phyloP scores from a whole-genome alignment of 73 alveolate genomes.

The Breviolum minutum region DNA sequence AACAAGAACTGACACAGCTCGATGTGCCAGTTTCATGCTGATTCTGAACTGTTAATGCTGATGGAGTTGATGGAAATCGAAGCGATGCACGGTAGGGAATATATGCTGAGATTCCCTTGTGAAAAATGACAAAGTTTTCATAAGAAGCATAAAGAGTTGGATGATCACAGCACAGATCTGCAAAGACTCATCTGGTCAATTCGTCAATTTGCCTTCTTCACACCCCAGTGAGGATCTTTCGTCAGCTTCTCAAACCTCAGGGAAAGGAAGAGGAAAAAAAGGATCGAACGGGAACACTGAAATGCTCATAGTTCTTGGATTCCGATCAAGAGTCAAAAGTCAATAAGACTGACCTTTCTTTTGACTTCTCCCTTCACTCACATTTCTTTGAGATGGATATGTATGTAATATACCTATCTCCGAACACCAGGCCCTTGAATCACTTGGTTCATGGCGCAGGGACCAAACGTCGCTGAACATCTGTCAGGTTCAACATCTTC shows the following conservation, averaged over 20 bases:
- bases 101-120: not conserved
- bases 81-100: too few relatives aligned
- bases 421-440: not conserved
- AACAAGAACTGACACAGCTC: too few relatives aligned
- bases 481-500: not conserved
- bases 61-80: too few relatives aligned
- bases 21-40: too few relatives aligned
- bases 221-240: slow-evolving; percentile 91
- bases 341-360: too few relatives aligned
- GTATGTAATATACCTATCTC: not conserved
- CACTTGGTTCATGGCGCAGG: slow-evolving; percentile 5
- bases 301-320: not conserved
- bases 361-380: too few relatives aligned
- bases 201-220: slow-evolving; percentile 30
- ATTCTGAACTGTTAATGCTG: too few relatives aligned
- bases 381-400: too few relatives aligned
- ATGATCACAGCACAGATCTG: too few relatives aligned
- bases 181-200: not conserved
- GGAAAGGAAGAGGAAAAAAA: not conserved
- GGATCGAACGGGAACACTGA: not conserved
- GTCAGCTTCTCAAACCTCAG: slow-evolving; percentile 84
- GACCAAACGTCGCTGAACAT: slow-evolving; percentile 65
- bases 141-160: too few relatives aligned
- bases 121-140: too few relatives aligned
- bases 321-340: not conserved